Percentiles rank a stretch among this genome's conserved stretches.
These are phyloP conservation scores for Naganishia onofrii DNA, from an alignment of 768 basidiomycete species.

Conservation along the genomic window DNA sequence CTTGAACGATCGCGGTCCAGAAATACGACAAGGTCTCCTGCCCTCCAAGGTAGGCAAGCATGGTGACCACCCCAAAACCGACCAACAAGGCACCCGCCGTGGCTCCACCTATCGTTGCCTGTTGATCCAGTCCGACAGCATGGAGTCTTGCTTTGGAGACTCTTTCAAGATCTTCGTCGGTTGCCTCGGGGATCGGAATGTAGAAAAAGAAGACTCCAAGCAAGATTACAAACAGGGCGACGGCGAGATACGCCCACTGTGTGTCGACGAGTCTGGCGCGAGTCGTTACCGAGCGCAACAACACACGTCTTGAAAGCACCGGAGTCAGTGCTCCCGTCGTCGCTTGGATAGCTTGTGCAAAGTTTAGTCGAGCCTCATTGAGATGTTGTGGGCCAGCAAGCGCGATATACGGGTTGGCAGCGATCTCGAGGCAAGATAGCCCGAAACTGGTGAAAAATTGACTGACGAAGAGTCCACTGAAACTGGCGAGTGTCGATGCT, in stretches of 20 bases:
- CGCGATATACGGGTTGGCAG: slow-evolving; percentile 49
- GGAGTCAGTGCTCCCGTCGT: slow-evolving; percentile 40
- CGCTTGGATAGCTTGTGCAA: slow-evolving; percentile 49
- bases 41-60: slow-evolving; percentile 42
- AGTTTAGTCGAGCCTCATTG: slow-evolving; percentile 45
- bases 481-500: slow-evolving; percentile 35
- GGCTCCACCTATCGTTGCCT: slow-evolving; percentile 31
- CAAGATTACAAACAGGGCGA: slow-evolving; percentile 45
- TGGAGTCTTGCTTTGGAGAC: slow-evolving; percentile 35
- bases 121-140: slow-evolving; percentile 34
- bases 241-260: slow-evolving; percentile 50
- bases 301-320: slow-evolving; percentile 40
- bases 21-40: slow-evolving; percentile 44
- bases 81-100: slow-evolving; percentile 32
- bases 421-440: slow-evolving; percentile 43
- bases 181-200: slow-evolving; percentile 44
- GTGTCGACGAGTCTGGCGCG: slow-evolving; percentile 38
- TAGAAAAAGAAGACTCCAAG: slow-evolving; percentile 49
- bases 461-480: slow-evolving; percentile 47
- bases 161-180: slow-evolving; percentile 42
- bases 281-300: slow-evolving; percentile 40
- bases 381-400: slow-evolving; percentile 47
- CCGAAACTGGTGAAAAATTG: slow-evolving; percentile 47
- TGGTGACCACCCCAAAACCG: slow-evolving; percentile 34
- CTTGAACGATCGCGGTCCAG: slow-evolving; percentile 31